phyloP scores from a whole-genome alignment of 164 flowering plant species.

The Tetrastigma voinierianum region DNA sequence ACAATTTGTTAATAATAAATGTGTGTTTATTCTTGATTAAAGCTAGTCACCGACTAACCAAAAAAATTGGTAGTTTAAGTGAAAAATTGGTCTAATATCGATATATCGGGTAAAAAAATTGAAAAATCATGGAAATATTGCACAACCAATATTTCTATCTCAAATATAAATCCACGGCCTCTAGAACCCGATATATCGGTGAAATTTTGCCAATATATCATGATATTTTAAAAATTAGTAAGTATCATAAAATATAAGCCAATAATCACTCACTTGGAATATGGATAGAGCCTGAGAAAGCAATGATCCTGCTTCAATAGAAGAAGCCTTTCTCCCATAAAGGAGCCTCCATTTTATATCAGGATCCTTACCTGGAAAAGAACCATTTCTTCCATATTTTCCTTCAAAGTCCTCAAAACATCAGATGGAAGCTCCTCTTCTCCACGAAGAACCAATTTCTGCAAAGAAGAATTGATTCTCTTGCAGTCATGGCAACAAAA shows the following conservation, averaged over 20 bases:
- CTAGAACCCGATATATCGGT: too few species aligned
- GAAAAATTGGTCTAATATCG: too few species aligned
- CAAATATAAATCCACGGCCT: too few species aligned
- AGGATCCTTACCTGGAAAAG: slow-evolving; percentile 16
- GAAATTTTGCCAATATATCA: too few species aligned
- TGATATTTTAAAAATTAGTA: too few species aligned
- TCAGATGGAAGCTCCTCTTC: slow-evolving; percentile 52
- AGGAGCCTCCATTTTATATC: slow-evolving; percentile 83
- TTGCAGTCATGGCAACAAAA: slow-evolving; percentile 71
- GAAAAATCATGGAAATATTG: too few species aligned
- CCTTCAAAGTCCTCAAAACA: slow-evolving; percentile 37
- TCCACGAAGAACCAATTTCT: slow-evolving; percentile 45
- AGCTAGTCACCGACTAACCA: too few species aligned
- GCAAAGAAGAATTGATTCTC: slow-evolving; percentile 48
- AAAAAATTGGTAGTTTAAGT: too few species aligned
- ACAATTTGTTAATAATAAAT: too few species aligned
- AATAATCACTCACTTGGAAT: slow-evolving; percentile 62
- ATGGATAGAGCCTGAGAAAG: slow-evolving; percentile 68
- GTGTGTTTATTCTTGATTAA: too few species aligned
- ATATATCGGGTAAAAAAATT: too few species aligned
- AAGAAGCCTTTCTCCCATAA: slow-evolving; percentile 46
- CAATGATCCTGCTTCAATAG: slow-evolving; percentile 42
- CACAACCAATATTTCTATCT: too few species aligned
- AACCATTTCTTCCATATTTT: slow-evolving; percentile 31
- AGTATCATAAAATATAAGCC: background rate